These are phyloP conservation scores for Paratinospora sagittata DNA, from an alignment of 164 flowering plant species.

Conservation along the genomic window DNA sequence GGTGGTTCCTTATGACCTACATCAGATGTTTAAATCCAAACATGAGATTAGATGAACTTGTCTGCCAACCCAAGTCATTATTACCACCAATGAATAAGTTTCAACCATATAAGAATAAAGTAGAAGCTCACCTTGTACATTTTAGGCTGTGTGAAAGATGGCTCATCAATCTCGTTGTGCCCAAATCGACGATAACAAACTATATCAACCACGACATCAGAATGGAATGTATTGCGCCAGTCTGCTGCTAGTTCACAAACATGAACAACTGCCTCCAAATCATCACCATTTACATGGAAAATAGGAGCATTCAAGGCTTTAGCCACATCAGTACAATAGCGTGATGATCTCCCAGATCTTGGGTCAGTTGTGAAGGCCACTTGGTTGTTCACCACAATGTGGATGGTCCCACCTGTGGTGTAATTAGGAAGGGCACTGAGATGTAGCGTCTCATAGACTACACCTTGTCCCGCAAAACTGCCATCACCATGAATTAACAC, in stretches of 20 bases:
- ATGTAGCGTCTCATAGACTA: slow-evolving; percentile 95
- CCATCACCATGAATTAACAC: slow-evolving; percentile 97
- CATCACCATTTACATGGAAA: slow-evolving; percentile 96
- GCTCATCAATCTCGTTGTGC: slow-evolving; percentile 99
- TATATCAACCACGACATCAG: slow-evolving; percentile 94
- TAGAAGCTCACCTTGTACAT: slow-evolving; percentile 69
- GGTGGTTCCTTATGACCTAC: slow-evolving; percentile 85
- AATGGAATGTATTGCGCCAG: slow-evolving; percentile 98
- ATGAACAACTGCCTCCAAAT: slow-evolving; percentile 94
- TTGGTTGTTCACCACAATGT: slow-evolving; percentile 94
- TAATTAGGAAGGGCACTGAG: slow-evolving; percentile 98
- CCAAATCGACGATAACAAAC: slow-evolving; percentile 97
- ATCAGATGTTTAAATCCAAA: too few species aligned
- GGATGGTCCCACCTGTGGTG: slow-evolving; percentile 95
- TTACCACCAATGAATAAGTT: too few species aligned
- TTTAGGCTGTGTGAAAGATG: slow-evolving; percentile 95
- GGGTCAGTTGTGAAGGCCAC: slow-evolving; percentile 99
- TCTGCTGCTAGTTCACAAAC: slow-evolving; percentile 97
- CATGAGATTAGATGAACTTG: too few species aligned
- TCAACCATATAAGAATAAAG: neutral
- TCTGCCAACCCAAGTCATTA: too few species aligned
- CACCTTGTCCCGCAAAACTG: slow-evolving; percentile 99
- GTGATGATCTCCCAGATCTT: slow-evolving; percentile 83
- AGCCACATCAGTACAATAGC: slow-evolving; percentile 97
- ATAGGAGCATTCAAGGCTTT: slow-evolving; percentile 94